Percentiles rank a stretch among this genome's conserved stretches.
phyloP scores from a whole-genome alignment of 306 rosid genomes.

The Calophaca sinica region DNA sequence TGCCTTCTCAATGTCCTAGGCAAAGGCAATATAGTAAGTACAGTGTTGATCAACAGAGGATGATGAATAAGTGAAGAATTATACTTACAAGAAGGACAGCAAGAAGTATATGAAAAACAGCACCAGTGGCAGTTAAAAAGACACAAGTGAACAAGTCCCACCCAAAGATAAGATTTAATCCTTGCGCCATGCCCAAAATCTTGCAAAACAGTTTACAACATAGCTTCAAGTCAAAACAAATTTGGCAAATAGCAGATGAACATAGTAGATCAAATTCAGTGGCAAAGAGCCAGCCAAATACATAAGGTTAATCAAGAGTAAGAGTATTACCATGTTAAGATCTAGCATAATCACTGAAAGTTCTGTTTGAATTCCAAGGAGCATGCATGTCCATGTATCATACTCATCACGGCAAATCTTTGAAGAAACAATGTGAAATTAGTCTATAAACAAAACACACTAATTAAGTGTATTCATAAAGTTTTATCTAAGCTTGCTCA shows the following conservation, averaged over 20 bases:
- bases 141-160: conserved; percentile 97
- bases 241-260: conserved; percentile 30
- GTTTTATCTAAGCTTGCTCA: neutral
- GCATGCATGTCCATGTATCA: conserved; percentile 74
- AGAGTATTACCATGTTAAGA: conserved; percentile 79
- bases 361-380: conserved; percentile 89
- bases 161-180: conserved; percentile 87
- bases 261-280: conserved; percentile 16
- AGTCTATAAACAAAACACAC: conserved; percentile 31
- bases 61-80: conserved; percentile 28
- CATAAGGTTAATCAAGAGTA: conserved; percentile 32
- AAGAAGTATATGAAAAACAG: conserved; percentile 70
- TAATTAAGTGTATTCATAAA: conserved; percentile 11
- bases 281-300: conserved; percentile 14
- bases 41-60: conserved; percentile 6
- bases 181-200: conserved; percentile 90
- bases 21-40: conserved; percentile 46
- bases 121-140: conserved; percentile 74
- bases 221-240: conserved; percentile 29
- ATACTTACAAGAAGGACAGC: conserved; percentile 75
- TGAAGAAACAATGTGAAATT: conserved; percentile 42
- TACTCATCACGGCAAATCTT: conserved; percentile 92
- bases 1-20: conserved; percentile 71
- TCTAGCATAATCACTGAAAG: conserved; percentile 82
- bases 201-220: conserved; percentile 56